phyloP scores from a whole-genome alignment of 2,329 filamentous ascomycete species.

The Cercospora citrullina region DNA sequence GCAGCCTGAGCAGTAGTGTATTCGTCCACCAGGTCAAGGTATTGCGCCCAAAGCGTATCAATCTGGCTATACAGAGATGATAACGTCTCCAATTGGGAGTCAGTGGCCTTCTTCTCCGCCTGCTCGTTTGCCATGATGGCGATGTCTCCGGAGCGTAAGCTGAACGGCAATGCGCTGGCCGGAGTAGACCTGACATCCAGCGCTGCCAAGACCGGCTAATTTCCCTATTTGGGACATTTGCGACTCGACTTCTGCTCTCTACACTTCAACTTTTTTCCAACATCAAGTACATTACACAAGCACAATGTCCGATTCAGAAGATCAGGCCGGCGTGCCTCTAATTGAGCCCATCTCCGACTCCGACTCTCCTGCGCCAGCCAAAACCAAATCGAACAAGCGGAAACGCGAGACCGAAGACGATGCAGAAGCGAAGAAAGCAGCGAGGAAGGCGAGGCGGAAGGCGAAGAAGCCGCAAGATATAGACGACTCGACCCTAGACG shows the following conservation, averaged over 20 bases:
- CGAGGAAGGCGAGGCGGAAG: conserved; percentile 60
- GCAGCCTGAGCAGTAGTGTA: conserved; percentile 62
- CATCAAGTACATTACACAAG: not conserved
- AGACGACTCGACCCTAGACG: conserved; percentile 58
- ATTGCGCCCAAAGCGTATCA: conserved; percentile 64
- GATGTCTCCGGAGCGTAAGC: not conserved
- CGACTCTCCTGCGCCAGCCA: conserved; percentile 32
- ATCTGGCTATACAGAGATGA: conserved; percentile 48
- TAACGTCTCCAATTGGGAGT: not conserved
- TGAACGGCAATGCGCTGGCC: not conserved
- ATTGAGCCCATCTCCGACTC: conserved; percentile 45
- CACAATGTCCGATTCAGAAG: conserved; percentile 49
- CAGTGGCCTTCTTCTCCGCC: not conserved
- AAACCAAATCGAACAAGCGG: conserved; percentile 38
- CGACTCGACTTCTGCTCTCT: conserved; percentile 10
- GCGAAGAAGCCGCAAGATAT: conserved; percentile 62
- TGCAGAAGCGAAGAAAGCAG: conserved; percentile 41
- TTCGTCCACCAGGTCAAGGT: conserved; percentile 65
- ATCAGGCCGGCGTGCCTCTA: conserved; percentile 47
- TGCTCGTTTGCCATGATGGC: conserved; percentile 1
- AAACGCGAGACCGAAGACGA: conserved; percentile 42
- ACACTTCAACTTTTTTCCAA: not conserved
- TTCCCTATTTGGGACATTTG: conserved; percentile 6
- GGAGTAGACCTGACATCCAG: not conserved
- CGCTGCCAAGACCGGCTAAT: conserved; percentile 2